phyloP scores from a whole-genome alignment of 2,329 filamentous ascomycete species.

The Diaporthe sp. region DNA sequence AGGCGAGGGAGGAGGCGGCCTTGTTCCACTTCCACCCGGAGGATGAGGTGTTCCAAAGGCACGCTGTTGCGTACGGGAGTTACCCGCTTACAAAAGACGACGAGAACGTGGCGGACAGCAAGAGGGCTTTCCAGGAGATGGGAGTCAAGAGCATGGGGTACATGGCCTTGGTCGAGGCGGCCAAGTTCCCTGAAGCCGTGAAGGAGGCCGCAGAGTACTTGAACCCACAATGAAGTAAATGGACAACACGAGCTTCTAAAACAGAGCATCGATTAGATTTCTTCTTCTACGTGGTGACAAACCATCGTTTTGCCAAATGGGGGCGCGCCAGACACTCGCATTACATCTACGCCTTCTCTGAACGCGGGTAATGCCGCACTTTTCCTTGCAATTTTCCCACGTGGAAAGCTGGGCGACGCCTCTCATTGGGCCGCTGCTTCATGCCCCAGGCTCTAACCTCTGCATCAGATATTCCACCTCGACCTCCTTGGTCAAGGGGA shows the following conservation, averaged over 20 bases:
- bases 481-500: slow-evolving; percentile 96
- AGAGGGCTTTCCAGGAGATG: slow-evolving; percentile 92
- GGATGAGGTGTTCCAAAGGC: slow-evolving; percentile 86
- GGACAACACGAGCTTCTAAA: neutral
- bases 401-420: neutral
- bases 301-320: neutral
- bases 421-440: neutral
- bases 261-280: slow-evolving; percentile 3
- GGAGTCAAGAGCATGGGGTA: slow-evolving; percentile 87
- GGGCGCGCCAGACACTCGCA: neutral
- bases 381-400: neutral
- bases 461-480: slow-evolving; percentile 99
- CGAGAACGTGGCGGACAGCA: slow-evolving; percentile 87
- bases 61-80: slow-evolving; percentile 75
- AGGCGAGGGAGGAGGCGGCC: slow-evolving; percentile 66
- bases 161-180: slow-evolving; percentile 86
- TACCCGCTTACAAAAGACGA: slow-evolving; percentile 86
- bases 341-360: neutral
- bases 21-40: slow-evolving; percentile 95
- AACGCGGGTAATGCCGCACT: neutral
- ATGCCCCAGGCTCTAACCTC: slow-evolving; percentile 66
- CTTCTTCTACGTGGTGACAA: neutral
- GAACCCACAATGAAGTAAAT: slow-evolving; percentile 55
- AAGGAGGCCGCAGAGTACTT: slow-evolving; percentile 82
- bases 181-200: slow-evolving; percentile 79